Base-by-base conservation (phyloP, 805 yeast genomes). In the Scheffersomyces lignosus region DNA sequence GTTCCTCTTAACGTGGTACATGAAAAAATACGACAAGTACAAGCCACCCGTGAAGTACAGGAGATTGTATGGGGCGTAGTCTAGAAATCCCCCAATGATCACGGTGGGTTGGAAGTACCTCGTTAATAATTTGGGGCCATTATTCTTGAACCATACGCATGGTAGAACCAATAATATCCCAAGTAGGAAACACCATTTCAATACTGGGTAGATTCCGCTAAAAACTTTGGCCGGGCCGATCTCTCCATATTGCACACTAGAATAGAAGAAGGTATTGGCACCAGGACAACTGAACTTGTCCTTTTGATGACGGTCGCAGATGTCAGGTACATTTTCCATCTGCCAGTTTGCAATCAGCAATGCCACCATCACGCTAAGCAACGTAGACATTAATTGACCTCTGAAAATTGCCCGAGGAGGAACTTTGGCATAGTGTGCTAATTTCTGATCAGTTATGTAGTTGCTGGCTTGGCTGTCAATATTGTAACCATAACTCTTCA, bases 381-480 rank as follows among this genome's bases (percentile, higher is more conserved):
- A 44, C 0, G 72, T 67, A 1, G 71, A 63, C 10, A 62, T 31
- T 22, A 68, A 49, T 38, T 68, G 74, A 4, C 71, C 72, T 70
- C 56, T 43, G 38, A 55, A 55, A 9, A 55, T 54, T 1, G 59
- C 49, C 7, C 44, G 34, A 1, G 60, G 60, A 1, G 60, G 58
- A n/a, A 55, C 41, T 30, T 55, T 54, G 8, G 58, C 36, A 27
- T 55, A 55, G 33, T 55, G 60, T 2, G 54, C 60, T n/a, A 54
- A 43, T 31, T 55, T 55, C 28, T 55, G 60, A 37, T 54, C 58
- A 3, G 58, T 55, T 36, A 55, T 55, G 45, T 75, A 82, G 50
- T 66, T 73, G 42, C 80, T 78, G 9, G 87, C 84, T 57, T 80
- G 86, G 18, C 75, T 74, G 51, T 78, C 82, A 43, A 80, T 77